Evolutionary conservation across 2,329 filamentous ascomycete species (phyloP).

Genomic region (Ceratocystis colombiana): DNA sequence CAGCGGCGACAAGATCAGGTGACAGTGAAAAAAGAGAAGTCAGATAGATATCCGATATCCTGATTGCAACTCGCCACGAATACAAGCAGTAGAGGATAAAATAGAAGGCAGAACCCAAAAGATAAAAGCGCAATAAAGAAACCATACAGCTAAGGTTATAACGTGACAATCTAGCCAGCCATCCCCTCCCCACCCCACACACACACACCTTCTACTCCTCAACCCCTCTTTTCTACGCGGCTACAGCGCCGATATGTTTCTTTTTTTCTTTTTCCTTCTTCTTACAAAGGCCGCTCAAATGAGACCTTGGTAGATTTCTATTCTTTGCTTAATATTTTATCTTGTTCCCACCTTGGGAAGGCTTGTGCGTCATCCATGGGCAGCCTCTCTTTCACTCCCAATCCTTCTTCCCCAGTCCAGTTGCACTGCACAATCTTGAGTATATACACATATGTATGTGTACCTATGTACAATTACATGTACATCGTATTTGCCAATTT

Average conservation of each 20-base stretch:
- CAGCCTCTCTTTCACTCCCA: neutral
- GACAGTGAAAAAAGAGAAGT: neutral
- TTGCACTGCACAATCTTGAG: neutral
- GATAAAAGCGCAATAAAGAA: neutral
- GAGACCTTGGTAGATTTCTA: neutral
- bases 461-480: slow-evolving; percentile 8
- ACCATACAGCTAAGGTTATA: neutral
- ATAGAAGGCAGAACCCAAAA: no score
- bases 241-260: neutral
- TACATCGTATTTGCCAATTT: neutral
- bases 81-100: no score
- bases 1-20: neutral
- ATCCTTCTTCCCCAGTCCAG: neutral
- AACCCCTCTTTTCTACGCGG: neutral
- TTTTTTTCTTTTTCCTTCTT: neutral
- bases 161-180: neutral
- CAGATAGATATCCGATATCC: neutral
- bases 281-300: neutral
- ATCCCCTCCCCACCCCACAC: neutral
- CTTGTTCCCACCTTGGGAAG: no score
- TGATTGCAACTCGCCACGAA: no score
- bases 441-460: slow-evolving; percentile 1
- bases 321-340: no score
- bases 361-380: no score
- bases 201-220: no score